Percentiles rank a stretch among this genome's conserved stretches.
Conservation (phyloP, 805 yeast species). For the Ogataea neopini region DNA sequence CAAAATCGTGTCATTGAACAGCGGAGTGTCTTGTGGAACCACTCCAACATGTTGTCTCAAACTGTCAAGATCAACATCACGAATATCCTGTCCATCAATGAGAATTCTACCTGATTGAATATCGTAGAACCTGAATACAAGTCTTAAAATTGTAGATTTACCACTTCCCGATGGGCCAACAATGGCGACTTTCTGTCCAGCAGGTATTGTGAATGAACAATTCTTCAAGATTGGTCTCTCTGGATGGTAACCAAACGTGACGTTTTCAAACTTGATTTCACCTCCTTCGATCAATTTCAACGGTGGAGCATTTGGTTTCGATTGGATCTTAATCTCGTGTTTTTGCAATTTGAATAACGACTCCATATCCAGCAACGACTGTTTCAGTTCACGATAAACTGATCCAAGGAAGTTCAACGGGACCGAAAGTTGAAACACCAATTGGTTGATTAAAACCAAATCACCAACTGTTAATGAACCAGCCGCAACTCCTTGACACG, state of each 20-base stretch:
- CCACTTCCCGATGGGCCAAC: slow-evolving; percentile 98
- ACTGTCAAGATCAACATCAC: slow-evolving; percentile 71
- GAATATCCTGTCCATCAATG: slow-evolving; percentile 87
- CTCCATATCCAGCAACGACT: slow-evolving; percentile 94
- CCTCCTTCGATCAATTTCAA: slow-evolving; percentile 60
- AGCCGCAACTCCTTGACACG: slow-evolving; percentile 85
- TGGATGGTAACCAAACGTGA: slow-evolving; percentile 87
- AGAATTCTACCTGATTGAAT: slow-evolving; percentile 72
- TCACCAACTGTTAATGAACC: slow-evolving; percentile 92
- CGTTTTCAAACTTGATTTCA: slow-evolving; percentile 86
- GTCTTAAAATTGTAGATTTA: slow-evolving; percentile 81
- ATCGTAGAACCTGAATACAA: slow-evolving; percentile 90
- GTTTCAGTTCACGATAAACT: slow-evolving; percentile 92
- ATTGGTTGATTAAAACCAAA: slow-evolving; percentile 88
- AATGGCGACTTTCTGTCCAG: slow-evolving; percentile 88
- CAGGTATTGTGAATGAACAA: slow-evolving; percentile 82
- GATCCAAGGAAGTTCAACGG: slow-evolving; percentile 94
- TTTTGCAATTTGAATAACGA: slow-evolving; percentile 83
- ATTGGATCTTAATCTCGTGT: slow-evolving; percentile 65
- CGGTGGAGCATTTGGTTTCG: slow-evolving; percentile 62
- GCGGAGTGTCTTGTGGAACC: slow-evolving; percentile 97
- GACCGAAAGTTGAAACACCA: slow-evolving; percentile 93
- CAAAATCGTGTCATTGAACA: slow-evolving; percentile 85
- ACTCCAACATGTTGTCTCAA: slow-evolving; percentile 79
- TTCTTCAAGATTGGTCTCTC: slow-evolving; percentile 82